Conservation (phyloP, 768 basidiomycete species). For the Pleurotus tuoliensis region DNA sequence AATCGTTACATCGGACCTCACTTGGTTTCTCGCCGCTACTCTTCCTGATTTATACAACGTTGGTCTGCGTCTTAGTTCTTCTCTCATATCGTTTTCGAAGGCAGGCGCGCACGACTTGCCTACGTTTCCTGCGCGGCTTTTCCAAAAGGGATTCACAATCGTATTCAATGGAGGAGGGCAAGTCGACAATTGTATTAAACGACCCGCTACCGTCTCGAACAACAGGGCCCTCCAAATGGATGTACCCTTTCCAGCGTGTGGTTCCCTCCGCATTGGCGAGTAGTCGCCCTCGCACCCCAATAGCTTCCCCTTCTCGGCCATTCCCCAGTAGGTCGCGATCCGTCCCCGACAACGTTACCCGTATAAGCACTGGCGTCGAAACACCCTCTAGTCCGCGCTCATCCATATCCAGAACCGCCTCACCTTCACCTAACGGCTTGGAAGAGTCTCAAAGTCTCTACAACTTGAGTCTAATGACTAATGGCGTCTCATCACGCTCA, state of each 20-base stretch:
- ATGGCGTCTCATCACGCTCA: constrained; percentile 50
- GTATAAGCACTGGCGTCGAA: constrained; percentile 15
- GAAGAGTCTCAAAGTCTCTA: constrained; percentile 30
- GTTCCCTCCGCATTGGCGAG: constrained; percentile 17
- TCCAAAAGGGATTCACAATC: constrained; percentile 25
- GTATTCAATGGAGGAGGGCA: constrained; percentile 53
- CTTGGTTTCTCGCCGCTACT: constrained; percentile 71
- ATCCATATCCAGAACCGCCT: constrained; percentile 43
- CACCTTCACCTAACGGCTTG: constrained; percentile 36
- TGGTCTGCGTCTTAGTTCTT: constrained; percentile 38
- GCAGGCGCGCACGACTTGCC: constrained; percentile 41
- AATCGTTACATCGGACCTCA: constrained; percentile 55
- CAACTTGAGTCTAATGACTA: constrained; percentile 14
- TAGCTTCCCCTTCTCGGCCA: constrained; percentile 18
- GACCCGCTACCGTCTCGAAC: constrained; percentile 28
- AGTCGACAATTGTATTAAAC: constrained; percentile 14
- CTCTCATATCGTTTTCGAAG: constrained; percentile 57
- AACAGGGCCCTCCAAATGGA: constrained; percentile 21
- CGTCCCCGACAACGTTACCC: constrained; percentile 23
- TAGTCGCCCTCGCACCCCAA: constrained; percentile 20
- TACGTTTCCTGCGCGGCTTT: constrained; percentile 29
- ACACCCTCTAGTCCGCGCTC: constrained; percentile 36
- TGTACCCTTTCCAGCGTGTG: constrained; percentile 31
- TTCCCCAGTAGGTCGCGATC: constrained; percentile 37
- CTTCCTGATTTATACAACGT: constrained; percentile 50